Evolutionary conservation across 176 grass and related monocot species (phyloP), one percentile per base, ranked within the genome.

Genomic region (Olyra latifolia): DNA sequence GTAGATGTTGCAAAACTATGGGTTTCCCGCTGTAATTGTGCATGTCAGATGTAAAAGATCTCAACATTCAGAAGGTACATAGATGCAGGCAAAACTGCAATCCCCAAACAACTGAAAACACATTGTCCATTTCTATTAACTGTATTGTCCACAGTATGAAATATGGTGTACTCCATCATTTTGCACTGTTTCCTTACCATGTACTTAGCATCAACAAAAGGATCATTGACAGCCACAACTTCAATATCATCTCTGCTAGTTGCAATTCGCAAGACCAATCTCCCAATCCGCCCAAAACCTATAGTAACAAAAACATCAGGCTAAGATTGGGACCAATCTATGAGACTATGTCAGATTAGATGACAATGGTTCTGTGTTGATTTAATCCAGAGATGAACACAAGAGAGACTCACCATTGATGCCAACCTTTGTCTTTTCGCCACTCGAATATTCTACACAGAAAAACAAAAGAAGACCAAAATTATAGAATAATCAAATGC

Each of bases 191-290:
- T 67, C 56, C 82, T 75, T 89, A 99, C 96, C 96, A 98, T 98
- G 86, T 98, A 98, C 42, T 98, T 95, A 50, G 96, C 90, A 91
- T 98, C 92, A 27, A 98, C 75, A 42, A 98, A 98, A 72, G 96
- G 96, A 86, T 98, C 96, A 76, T 98, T 98, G 39, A 98, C 92
- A 81, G 96, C 96, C 19, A 98, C 96, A 81, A 98, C 90, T 86
- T 98, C 96, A 89, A 98, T 84, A 77, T 98, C 96, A 52, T 98
- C 96, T 91, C 92, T 92, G 50, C 81, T 84, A 35, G 84, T 91
- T 65, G 96, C 96, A 72, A 98, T 93, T 75, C 96, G 83, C 86
- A 98, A 56, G 14, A 98, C 92, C 69, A 98, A 84, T 79, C 96
- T 95, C 29, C 96, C 96, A 87, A 98, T 98, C 8, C 96, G 84